Percentiles rank a stretch among this genome's conserved stretches.
Conservation (phyloP, 1,284 basidiomycete genomes). For the Trametes versicolor region DNA sequence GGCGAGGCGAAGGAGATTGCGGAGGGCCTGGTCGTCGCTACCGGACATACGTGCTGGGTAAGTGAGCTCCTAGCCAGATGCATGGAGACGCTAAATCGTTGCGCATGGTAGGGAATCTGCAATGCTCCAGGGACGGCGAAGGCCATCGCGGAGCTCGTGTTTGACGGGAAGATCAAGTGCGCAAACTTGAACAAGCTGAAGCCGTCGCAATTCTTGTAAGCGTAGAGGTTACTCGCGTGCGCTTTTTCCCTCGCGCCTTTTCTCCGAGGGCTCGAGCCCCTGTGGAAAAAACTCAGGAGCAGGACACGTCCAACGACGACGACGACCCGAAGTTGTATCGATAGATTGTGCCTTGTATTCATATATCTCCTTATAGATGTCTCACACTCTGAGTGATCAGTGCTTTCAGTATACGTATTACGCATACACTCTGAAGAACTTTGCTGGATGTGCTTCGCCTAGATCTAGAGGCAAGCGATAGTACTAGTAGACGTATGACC, state of each 20-base stretch:
- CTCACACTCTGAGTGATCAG: not conserved
- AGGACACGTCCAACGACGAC: too few species aligned
- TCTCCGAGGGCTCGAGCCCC: too few species aligned
- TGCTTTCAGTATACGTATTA: too few species aligned
- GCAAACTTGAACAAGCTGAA: conserved; percentile 57
- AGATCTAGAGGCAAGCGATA: too few species aligned
- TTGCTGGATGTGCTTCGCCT: too few species aligned
- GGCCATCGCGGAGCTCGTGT: conserved; percentile 64
- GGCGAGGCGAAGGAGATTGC: conserved; percentile 60
- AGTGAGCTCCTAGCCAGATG: conserved; percentile 11
- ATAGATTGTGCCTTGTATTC: not conserved
- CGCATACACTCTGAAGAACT: too few species aligned
- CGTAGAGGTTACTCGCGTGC: too few species aligned
- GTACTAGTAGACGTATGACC: too few species aligned
- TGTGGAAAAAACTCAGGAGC: too few species aligned
- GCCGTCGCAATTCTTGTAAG: conserved; percentile 33
- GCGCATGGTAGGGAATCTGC: conserved; percentile 64
- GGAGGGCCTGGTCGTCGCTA: conserved; percentile 66
- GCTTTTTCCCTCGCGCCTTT: not conserved
- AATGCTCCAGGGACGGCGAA: conserved; percentile 77
- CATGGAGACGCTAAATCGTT: too few species aligned
- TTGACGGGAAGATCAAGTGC: conserved; percentile 63
- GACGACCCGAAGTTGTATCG: not conserved
- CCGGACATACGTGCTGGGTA: conserved; percentile 71
- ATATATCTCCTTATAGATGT: not conserved